Conservation (phyloP, 768 basidiomycete species). For the Russula ochroleuca region DNA sequence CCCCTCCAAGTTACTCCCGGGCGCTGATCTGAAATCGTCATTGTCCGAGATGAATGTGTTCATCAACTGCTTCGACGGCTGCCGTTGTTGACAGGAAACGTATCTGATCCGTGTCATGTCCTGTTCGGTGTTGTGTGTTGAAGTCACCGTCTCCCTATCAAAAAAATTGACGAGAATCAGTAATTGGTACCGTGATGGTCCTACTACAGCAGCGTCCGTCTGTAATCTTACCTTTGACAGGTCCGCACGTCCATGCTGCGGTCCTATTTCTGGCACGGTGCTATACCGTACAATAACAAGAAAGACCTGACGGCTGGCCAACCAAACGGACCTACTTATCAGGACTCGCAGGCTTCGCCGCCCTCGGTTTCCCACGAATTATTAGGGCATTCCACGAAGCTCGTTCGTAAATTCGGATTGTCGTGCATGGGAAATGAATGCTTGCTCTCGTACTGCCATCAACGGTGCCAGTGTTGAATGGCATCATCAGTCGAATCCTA, state of each 20-base stretch:
- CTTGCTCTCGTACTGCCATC: neutral
- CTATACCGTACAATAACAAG: neutral
- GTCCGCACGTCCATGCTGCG: slow-evolving; percentile 1
- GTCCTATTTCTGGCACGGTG: neutral
- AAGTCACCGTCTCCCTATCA: neutral
- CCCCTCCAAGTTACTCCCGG: neutral
- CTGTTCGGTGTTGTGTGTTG: neutral
- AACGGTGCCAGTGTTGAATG: slow-evolving; percentile 4
- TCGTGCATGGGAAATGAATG: slow-evolving; percentile 15
- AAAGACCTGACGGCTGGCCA: neutral
- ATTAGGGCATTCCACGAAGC: neutral
- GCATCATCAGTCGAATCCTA: slow-evolving; percentile 3
- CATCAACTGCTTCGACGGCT: neutral
- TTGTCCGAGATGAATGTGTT: neutral
- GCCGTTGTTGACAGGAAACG: neutral
- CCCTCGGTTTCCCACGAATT: slow-evolving; percentile 15
- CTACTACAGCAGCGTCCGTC: neutral
- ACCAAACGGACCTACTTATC: neutral
- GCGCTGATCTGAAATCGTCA: slow-evolving; percentile 9
- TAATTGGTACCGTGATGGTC: neutral
- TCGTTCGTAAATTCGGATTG: slow-evolving; percentile 7
- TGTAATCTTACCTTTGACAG: slow-evolving; percentile 8
- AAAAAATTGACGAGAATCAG: slow-evolving; percentile 3
- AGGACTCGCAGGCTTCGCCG: slow-evolving; percentile 6
- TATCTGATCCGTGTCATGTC: neutral